Evolutionary conservation across 179 eudicot genomes (phyloP).

Genomic region (Pouteria campechiana): DNA sequence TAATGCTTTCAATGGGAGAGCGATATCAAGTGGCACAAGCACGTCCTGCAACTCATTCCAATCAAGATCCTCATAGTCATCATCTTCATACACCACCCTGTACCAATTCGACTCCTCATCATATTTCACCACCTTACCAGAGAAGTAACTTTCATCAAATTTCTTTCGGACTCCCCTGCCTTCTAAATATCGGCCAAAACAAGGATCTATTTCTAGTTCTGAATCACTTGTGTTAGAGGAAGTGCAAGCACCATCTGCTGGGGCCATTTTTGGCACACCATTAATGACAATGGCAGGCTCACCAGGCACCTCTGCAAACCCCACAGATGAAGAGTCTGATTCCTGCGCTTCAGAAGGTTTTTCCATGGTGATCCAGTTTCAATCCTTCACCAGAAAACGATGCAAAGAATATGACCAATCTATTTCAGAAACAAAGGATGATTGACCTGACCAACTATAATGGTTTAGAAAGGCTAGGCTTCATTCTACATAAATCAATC

Average conservation of each 20-base stretch:
- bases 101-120: slow-evolving; percentile 68
- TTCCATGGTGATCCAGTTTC: too few species aligned
- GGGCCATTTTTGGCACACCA: slow-evolving; percentile 47
- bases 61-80: slow-evolving; percentile 77
- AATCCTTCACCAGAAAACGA: too few species aligned
- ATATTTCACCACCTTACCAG: slow-evolving; percentile 47
- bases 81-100: slow-evolving; percentile 67
- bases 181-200: slow-evolving; percentile 57
- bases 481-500: too few species aligned
- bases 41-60: slow-evolving; percentile 61
- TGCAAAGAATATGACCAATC: too few species aligned
- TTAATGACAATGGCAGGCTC: slow-evolving; percentile 73
- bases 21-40: slow-evolving; percentile 57
- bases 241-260: slow-evolving; percentile 6
- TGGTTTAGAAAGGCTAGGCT: too few species aligned
- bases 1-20: slow-evolving; percentile 49
- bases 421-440: too few species aligned
- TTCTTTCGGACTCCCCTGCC: slow-evolving; percentile 61
- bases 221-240: slow-evolving; percentile 9
- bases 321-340: slow-evolving; percentile 13
- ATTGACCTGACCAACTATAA: too few species aligned
- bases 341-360: slow-evolving; percentile 11
- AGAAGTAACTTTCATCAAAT: slow-evolving; percentile 32
- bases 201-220: slow-evolving; percentile 12
- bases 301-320: slow-evolving; percentile 47